Evolutionary conservation across 345 rosid species (phyloP), one percentile per base, ranked within the genome.

Genomic region (Lepidium africanum): DNA sequence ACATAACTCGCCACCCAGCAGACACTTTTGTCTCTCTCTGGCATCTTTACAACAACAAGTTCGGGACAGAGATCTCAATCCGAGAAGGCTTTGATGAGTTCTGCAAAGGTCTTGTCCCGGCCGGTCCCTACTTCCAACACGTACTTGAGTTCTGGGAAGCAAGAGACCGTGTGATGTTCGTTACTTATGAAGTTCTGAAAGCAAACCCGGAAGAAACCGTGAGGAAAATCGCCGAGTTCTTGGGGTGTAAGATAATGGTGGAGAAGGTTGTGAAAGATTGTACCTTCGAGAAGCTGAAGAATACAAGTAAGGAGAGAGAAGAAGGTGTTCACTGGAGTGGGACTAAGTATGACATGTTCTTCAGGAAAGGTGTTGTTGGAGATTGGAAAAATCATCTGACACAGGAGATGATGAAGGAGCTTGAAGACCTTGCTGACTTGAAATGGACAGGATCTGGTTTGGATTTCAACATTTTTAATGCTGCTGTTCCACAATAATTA

Each of bases 361-460:
- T 81, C 69, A 63, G 82, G 77, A 70, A 54, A 67, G 81, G 85
- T 38, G 68, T 69, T 13, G 77, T 76, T 10, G 82, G 85, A 69
- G 82, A 78, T 37, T 81, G 82, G 82, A 72, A 65, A 45, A 79
- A 74, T 66, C 61, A 76, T 64, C 16, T 81, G 10, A 66, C 77
- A 16, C 60, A 62, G 27, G 79, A 77, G 59, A 79, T 79, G 79
- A 70, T 65, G 37, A 71, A 66, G 41, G 72, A 60, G 55, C 60
- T 73, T 4, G 70, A 81, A 58, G 51, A 63, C 30, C 55, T 64
- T 21, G 67, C 56, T 62, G 77, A 74, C 27, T 39, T 70, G 25
- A 71, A 71, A 65, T 61, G 75, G 57, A 17, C 7, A 9, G 71
- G 61, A 14, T 70, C 76, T 48, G 66, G 74, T 46, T 74, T 79